These are phyloP conservation scores for Solanum corneliomulleri DNA, from an alignment of 257 asterid species.

Conservation along the genomic window DNA sequence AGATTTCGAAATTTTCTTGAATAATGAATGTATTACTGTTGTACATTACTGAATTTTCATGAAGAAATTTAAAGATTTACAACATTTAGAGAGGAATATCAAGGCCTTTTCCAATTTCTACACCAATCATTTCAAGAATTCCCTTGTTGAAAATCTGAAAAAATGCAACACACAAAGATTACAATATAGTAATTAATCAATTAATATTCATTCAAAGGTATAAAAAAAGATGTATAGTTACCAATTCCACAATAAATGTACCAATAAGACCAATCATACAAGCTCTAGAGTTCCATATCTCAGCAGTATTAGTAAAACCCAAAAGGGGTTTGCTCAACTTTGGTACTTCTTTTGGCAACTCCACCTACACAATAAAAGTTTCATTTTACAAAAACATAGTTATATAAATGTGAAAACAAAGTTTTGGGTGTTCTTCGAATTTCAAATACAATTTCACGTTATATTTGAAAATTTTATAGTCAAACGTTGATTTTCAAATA, in stretches of 20 bases:
- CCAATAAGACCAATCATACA: conserved; percentile 77
- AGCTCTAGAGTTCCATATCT: conserved; percentile 83
- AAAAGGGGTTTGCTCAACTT: conserved; percentile 52
- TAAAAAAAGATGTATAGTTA: neutral
- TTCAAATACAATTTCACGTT: neutral
- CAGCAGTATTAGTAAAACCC: conserved; percentile 84
- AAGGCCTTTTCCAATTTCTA: conserved; percentile 89
- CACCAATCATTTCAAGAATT: conserved; percentile 66
- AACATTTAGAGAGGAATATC: conserved; percentile 64
- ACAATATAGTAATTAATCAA: neutral
- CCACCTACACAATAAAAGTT: conserved; percentile 28
- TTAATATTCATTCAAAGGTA: too few relatives aligned
- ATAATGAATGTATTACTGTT: neutral
- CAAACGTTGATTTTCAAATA: neutral
- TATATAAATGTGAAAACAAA: neutral
- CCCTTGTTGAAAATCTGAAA: conserved; percentile 82
- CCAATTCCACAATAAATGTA: conserved; percentile 73
- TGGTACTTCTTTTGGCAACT: conserved; percentile 59
- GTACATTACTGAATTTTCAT: neutral
- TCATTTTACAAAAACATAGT: neutral
- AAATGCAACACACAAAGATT: neutral
- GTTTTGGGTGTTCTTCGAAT: neutral
- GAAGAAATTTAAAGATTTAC: neutral
- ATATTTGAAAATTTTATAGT: too few relatives aligned
- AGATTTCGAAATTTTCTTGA: neutral